A percentile compares a stretch with the other conserved stretches of the same genome.
Conservation (phyloP, 75 land plant species). For the Cryptomeria japonica region DNA sequence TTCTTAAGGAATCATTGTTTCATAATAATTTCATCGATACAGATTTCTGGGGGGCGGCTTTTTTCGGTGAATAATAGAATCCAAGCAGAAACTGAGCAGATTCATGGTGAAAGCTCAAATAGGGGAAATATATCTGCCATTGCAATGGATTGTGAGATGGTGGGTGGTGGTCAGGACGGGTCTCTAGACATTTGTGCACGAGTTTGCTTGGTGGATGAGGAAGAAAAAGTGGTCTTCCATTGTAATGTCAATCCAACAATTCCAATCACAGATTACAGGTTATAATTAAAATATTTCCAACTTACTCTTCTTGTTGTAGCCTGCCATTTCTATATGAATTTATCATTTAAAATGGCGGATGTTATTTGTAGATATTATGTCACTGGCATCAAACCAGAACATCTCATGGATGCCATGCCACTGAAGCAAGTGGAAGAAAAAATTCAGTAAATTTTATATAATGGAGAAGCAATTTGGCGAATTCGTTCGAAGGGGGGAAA, state of each 20-base stretch:
- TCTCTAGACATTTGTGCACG: slow-evolving; percentile 75
- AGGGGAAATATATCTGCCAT: slow-evolving; percentile 15
- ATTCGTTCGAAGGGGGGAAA: slow-evolving; percentile 26
- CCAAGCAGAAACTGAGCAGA: not conserved
- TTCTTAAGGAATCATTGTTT: no score
- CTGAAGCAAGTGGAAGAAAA: slow-evolving; percentile 48
- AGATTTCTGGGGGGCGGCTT: not conserved
- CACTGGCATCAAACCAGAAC: slow-evolving; percentile 62
- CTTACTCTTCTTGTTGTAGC: not conserved
- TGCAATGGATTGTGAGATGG: slow-evolving; percentile 84
- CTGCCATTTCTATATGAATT: not conserved
- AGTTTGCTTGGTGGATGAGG: slow-evolving; percentile 73
- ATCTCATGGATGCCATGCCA: slow-evolving; percentile 58
- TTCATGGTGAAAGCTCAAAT: not conserved
- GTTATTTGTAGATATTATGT: slow-evolving; percentile 17
- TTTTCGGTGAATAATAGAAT: not conserved
- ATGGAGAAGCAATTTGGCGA: slow-evolving; percentile 43
- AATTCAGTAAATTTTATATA: slow-evolving; percentile 47
- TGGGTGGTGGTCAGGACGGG: slow-evolving; percentile 80
- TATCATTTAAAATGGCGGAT: not conserved
- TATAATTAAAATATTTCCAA: not conserved
- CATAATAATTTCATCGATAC: not conserved
- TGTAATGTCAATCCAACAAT: slow-evolving; percentile 58
- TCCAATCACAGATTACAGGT: slow-evolving; percentile 79
- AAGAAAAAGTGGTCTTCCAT: slow-evolving; percentile 67